A percentile compares a stretch with the other conserved stretches of the same genome.
These are phyloP conservation scores for Fraxinus nigra DNA, from an alignment of 305 asterid genomes.

Conservation along the genomic window DNA sequence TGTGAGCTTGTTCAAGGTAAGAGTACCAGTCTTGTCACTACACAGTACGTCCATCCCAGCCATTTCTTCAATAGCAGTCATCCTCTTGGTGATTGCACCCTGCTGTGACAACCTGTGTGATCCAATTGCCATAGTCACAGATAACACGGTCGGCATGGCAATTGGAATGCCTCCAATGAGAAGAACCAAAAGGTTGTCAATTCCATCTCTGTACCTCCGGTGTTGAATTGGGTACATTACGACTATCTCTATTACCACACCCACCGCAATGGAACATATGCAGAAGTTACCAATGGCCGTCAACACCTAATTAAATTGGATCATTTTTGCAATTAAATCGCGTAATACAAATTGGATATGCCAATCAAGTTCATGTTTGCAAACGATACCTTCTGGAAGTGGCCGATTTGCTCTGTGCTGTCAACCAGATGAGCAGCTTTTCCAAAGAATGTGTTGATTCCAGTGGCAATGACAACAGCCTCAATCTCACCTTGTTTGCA, in stretches of 20 bases:
- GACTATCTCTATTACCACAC: conserved; percentile 36
- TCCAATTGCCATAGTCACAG: conserved; percentile 47
- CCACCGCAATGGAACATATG: conserved; percentile 42
- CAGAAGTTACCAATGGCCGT: conserved; percentile 45
- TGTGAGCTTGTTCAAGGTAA: conserved; percentile 63
- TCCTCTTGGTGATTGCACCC: conserved; percentile 57
- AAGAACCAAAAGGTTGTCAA: conserved; percentile 41
- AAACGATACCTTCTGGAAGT: conserved; percentile 32
- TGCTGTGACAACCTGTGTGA: conserved; percentile 44
- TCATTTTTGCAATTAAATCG: not conserved
- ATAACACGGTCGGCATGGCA: conserved; percentile 42
- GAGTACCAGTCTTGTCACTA: conserved; percentile 77
- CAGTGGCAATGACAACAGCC: conserved; percentile 42
- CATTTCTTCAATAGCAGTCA: conserved; percentile 79
- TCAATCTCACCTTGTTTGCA: conserved; percentile 47
- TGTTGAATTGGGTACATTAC: conserved; percentile 30
- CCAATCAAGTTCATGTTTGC: not conserved
- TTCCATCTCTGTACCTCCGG: conserved; percentile 28
- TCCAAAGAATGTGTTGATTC: conserved; percentile 42
- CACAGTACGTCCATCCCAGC: conserved; percentile 81
- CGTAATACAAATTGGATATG: not conserved
- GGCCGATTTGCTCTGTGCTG: conserved; percentile 34
- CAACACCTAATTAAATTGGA: conserved; percentile 26
- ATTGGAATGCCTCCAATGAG: conserved; percentile 41
- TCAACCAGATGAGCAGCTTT: conserved; percentile 46